Evolutionary conservation across 2,329 filamentous ascomycete genomes (phyloP), one percentile per base, ranked within the genome.

Genomic region (Salinomyces thailandicus): DNA sequence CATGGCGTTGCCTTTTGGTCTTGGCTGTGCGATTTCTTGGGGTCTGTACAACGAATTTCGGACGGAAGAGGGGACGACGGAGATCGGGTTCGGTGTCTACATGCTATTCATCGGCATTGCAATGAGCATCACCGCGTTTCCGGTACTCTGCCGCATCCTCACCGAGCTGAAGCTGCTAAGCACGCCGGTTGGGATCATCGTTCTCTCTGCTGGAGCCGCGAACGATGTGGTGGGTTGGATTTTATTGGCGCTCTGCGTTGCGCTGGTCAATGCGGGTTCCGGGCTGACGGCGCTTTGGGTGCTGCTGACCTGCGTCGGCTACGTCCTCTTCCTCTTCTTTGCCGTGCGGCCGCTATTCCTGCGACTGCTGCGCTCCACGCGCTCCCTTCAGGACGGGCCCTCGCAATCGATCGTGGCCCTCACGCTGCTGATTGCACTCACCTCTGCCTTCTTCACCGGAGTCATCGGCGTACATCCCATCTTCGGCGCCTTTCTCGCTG

Each of bases 171-270:
- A 94, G 51, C 68, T 96, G 33, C 76, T 96, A 4, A 66, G 73
- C 37, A 91, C 85, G 2, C 74, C 80, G 1, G 87, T 94, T 4
- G 87, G 87, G 53, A 75, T 94, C 22, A 93, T 93, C 24, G 83
- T 87, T 2, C 70, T 95, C 6, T 86, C 87, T 3, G 87, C 87
- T 5, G 89, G 89, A 35, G 86, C 95, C 11, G 85, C 85, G 1
- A 95, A 96, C 56, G 89, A 96, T 54, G 85, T 91, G 12, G 76
- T 81, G 3, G 84, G 85, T 39, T 96, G 89, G 89, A 80, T 95
- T 46, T 68, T 96, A 12, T 77, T 96, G 16, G 89, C 89, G 0
- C 78, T 96, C 18, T 95, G 89, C 48, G 87, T 96, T 20, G 84
- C 89, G 0, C 71, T 96, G 17, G 87, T 94, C 52, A 96, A 96